phyloP scores from a whole-genome alignment of 805 yeast species.

The Yueomyces sinensis region DNA sequence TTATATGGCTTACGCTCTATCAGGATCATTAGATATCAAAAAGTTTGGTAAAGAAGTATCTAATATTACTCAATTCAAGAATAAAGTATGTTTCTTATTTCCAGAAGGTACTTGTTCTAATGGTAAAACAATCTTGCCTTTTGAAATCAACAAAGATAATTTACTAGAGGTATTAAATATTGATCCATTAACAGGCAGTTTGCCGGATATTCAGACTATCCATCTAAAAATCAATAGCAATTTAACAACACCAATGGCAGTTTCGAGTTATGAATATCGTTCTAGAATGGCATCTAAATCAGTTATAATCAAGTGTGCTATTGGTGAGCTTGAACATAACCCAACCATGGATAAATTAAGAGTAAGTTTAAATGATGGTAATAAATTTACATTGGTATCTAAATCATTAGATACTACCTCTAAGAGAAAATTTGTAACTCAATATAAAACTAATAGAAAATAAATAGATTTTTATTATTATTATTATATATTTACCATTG shows the following conservation, averaged over 20 bases:
- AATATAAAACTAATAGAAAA: slow-evolving; percentile 1
- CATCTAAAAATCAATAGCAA: slow-evolving; percentile 20
- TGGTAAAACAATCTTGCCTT: slow-evolving; percentile 60
- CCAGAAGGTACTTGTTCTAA: slow-evolving; percentile 82
- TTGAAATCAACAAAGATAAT: slow-evolving; percentile 22
- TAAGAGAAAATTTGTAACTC: slow-evolving; percentile 32
- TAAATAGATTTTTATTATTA: no score
- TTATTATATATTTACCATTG: no score
- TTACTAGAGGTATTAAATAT: slow-evolving; percentile 5
- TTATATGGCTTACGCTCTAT: slow-evolving; percentile 11
- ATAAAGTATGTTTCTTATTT: slow-evolving; percentile 41
- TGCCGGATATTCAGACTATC: slow-evolving; percentile 8
- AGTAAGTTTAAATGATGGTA: slow-evolving; percentile 27
- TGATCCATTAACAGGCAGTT: neutral
- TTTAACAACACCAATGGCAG: slow-evolving; percentile 22
- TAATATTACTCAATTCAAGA: slow-evolving; percentile 13
- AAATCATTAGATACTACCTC: slow-evolving; percentile 28
- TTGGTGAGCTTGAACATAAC: slow-evolving; percentile 13
- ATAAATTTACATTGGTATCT: slow-evolving; percentile 38
- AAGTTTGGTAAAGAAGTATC: slow-evolving; percentile 6
- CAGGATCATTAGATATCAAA: slow-evolving; percentile 12
- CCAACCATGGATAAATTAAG: slow-evolving; percentile 18
- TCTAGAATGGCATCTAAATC: slow-evolving; percentile 11
- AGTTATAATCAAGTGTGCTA: slow-evolving; percentile 11
- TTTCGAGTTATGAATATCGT: slow-evolving; percentile 6